Evolutionary conservation across 2,329 filamentous ascomycete species (phyloP), one percentile per base, ranked within the genome.

Genomic region (Amphichorda felina): DNA sequence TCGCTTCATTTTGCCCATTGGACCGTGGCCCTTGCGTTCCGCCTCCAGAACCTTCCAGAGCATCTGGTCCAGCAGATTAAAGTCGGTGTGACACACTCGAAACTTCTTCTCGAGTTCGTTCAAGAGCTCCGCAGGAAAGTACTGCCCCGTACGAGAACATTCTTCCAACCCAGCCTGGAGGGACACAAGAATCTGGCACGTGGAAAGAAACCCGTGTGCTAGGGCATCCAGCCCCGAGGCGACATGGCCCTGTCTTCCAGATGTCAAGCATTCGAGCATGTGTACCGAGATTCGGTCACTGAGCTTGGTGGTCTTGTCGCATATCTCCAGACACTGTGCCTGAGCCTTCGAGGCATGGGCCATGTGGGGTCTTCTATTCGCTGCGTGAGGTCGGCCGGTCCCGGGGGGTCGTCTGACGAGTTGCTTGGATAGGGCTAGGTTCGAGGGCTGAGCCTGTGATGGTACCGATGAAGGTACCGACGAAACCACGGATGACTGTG

Each of bases 61-160:
- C 61, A 80, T 66, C 43, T 79, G 71, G 43, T 79, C 71, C 2
- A 83, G 63, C 3, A 72, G 61, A 39, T 71, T 64, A 48, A 82
- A 80, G 46, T 81, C 75, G 29, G 65, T 62, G 44, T 73, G 66
- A 9, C 75, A 70, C 17, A 70, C 64, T 25, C 69, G 66, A 47
- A 82, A 75, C 45, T 77, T 78, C 51, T 69, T 70, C 45, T 74
- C 72, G 32, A 83, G 62, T 51, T 81, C 77, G n/a, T 64, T 57
- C 21, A 72, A 61, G 53, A 81, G 70, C 37, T 82, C 76, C 4
- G 56, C 46, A 0, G 78, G 74, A 14, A 82, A 64, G 13, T 63
- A 57, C 43, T 72, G 69, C 13, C 60, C 57, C 15, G 61, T 64
- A 28, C 64, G 61, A 21, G 61, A 54, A 30, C 63, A 67, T 45